Conservation (phyloP, 306 rosid genomes). For the Vigna hirtella region DNA sequence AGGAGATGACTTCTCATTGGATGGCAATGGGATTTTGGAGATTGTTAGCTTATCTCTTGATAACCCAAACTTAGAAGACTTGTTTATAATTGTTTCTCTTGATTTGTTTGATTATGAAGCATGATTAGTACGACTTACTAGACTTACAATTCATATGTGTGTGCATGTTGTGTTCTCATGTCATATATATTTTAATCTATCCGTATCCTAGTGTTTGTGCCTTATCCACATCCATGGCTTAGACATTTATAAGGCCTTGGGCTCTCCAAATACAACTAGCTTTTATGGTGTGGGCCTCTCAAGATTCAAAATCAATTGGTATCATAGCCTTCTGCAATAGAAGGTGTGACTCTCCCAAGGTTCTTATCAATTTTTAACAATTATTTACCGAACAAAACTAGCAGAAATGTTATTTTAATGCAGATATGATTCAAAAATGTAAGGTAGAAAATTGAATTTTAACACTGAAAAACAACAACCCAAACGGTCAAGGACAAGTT, state of each 20-base stretch:
- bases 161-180: no score
- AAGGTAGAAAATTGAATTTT: slow-evolving; percentile 2
- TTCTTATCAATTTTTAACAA: not conserved
- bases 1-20: no score
- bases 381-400: not conserved
- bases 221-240: no score
- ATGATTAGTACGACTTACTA: no score
- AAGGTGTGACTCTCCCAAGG: not conserved
- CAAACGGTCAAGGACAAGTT: not conserved
- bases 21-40: no score
- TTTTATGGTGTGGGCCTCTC: not conserved
- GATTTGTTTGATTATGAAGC: no score
- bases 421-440: not conserved
- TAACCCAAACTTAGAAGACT: no score
- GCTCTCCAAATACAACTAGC: not conserved
- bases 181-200: no score
- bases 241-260: not conserved
- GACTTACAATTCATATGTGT: no score
- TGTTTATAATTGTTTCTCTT: no score
- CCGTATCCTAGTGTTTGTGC: no score
- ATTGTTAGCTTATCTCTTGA: no score
- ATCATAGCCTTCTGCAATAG: not conserved
- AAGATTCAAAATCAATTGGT: not conserved
- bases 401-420: slow-evolving; percentile 1
- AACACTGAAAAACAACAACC: slow-evolving; percentile 24